These are phyloP conservation scores for Daldinia eschscholtzii DNA, from an alignment of 2,329 filamentous ascomycete species.

Conservation along the genomic window DNA sequence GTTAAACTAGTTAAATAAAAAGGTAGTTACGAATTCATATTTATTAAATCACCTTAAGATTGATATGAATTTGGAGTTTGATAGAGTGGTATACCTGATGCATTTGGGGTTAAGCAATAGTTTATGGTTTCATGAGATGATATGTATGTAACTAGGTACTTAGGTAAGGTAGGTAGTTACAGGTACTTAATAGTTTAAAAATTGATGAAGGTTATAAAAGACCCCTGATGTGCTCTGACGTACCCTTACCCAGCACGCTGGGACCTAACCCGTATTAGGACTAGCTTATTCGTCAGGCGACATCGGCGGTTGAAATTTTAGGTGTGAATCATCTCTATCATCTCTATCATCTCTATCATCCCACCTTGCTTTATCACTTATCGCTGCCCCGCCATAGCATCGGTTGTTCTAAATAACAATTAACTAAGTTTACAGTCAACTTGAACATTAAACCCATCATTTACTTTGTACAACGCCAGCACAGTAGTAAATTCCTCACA, in stretches of 20 bases:
- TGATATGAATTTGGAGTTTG: not conserved
- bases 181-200: not conserved
- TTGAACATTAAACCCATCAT: not conserved
- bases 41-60: not conserved
- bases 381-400: slow-evolving; percentile 33
- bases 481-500: not conserved
- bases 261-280: slow-evolving; percentile 24
- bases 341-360: slow-evolving; percentile 21
- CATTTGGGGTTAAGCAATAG: no score
- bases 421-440: not conserved
- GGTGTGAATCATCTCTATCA: slow-evolving; percentile 28
- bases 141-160: no score
- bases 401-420: not conserved
- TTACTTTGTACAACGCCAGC: not conserved
- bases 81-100: not conserved
- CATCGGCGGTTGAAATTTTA: slow-evolving; percentile 37
- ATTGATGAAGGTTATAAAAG: not conserved
- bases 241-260: slow-evolving; percentile 16
- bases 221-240: not conserved
- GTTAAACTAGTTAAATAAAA: no score
- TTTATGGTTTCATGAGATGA: no score
- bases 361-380: slow-evolving; percentile 32
- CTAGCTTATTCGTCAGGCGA: slow-evolving; percentile 22
- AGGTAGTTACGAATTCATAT: not conserved
- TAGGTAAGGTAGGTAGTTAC: no score